Evolutionary conservation across 2,329 filamentous ascomycete species (phyloP).

Genomic region (Apiospora arundinis): DNA sequence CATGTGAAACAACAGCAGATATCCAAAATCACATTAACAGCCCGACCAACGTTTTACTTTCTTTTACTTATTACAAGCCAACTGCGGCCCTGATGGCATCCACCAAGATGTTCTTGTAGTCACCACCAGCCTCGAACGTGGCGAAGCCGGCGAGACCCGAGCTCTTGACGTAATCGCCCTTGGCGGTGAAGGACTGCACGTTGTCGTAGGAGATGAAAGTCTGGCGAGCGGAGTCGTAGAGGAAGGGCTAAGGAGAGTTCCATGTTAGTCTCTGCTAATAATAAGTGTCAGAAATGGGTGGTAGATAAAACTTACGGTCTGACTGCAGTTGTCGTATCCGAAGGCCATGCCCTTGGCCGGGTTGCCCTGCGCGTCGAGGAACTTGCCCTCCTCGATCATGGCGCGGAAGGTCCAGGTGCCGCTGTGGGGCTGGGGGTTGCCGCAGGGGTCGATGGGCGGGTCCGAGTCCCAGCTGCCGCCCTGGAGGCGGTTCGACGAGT

Average conservation of each 20-base stretch:
- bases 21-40: conserved; percentile 1
- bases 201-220: conserved; percentile 30
- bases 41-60: background rate
- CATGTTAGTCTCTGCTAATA: background rate
- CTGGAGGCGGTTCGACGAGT: conserved; percentile 28
- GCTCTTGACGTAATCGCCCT: conserved; percentile 27
- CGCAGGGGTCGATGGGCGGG: conserved; percentile 27
- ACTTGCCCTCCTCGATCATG: conserved; percentile 27
- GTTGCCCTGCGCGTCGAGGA: conserved; percentile 27
- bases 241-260: conserved; percentile 22
- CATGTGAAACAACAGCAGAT: background rate
- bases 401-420: conserved; percentile 29
- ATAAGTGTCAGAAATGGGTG: too few relatives aligned
- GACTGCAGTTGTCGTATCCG: conserved; percentile 27
- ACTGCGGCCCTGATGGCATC: conserved; percentile 18
- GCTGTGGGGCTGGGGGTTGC: conserved; percentile 24
- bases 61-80: background rate
- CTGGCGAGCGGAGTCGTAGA: conserved; percentile 25
- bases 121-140: conserved; percentile 29
- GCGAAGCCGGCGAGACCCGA: conserved; percentile 27
- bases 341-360: conserved; percentile 23
- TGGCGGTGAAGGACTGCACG: conserved; percentile 25
- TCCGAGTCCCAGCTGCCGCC: conserved; percentile 32
- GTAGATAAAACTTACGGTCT: conserved; percentile 29
- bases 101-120: conserved; percentile 30